These are phyloP conservation scores for Arthrobotrys conoides DNA, from an alignment of 2,329 filamentous ascomycete species.

Conservation along the genomic window DNA sequence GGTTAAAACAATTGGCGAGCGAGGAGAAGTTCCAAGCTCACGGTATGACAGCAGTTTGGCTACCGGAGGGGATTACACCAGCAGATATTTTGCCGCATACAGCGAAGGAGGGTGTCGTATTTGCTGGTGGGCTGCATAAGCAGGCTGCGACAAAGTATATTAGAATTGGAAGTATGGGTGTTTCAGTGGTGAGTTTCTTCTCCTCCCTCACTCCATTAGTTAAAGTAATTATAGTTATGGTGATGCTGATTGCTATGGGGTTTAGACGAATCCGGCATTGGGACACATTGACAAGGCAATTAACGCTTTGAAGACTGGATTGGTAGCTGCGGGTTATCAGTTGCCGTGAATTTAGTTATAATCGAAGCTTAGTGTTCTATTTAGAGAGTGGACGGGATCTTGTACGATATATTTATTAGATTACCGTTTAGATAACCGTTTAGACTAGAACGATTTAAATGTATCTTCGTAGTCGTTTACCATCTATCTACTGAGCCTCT, in stretches of 20 bases:
- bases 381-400: slow-evolving; percentile 15
- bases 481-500: neutral
- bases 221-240: neutral
- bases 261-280: slow-evolving; percentile 79
- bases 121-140: slow-evolving; percentile 95
- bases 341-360: slow-evolving; percentile 61
- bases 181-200: slow-evolving; percentile 78
- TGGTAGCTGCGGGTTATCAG: slow-evolving; percentile 80
- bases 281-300: slow-evolving; percentile 88
- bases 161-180: slow-evolving; percentile 97
- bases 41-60: slow-evolving; percentile 97
- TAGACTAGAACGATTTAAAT: slow-evolving; percentile 18
- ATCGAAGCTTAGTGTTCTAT: neutral
- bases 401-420: slow-evolving; percentile 18
- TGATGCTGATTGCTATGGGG: slow-evolving; percentile 61
- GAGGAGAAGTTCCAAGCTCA: slow-evolving; percentile 93
- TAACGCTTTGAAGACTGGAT: slow-evolving; percentile 79
- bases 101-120: slow-evolving; percentile 88
- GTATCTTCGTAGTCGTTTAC: neutral
- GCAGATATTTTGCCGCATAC: slow-evolving; percentile 88
- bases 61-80: slow-evolving; percentile 85
- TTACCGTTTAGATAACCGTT: slow-evolving; percentile 19
- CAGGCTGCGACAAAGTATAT: slow-evolving; percentile 95
- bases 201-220: neutral
- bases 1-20: slow-evolving; percentile 86